A percentile compares a stretch with the other conserved stretches of the same genome.
Conservation (phyloP, 2,329 filamentous ascomycete genomes). For the Fusarium sp. region DNA sequence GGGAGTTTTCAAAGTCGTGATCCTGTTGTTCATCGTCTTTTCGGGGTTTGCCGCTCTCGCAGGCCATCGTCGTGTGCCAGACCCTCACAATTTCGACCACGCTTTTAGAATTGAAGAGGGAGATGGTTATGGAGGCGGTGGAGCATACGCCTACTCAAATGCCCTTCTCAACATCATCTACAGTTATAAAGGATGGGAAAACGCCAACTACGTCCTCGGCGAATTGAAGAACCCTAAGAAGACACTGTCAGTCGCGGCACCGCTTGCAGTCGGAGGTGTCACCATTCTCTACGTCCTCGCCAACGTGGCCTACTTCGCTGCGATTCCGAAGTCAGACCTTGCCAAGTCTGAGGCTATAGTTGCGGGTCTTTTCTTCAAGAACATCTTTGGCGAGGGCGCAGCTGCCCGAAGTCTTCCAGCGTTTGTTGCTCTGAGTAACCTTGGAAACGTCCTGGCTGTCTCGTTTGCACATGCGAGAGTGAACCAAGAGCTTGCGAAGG, state of each 20-base stretch:
- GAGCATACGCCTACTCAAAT: slow-evolving; percentile 67
- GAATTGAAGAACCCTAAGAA: slow-evolving; percentile 68
- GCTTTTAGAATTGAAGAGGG: slow-evolving; percentile 63
- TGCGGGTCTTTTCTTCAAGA: slow-evolving; percentile 71
- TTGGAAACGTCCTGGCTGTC: slow-evolving; percentile 73
- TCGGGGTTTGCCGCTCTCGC: slow-evolving; percentile 70
- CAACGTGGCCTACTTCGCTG: slow-evolving; percentile 75
- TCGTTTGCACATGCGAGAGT: slow-evolving; percentile 70
- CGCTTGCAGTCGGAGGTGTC: slow-evolving; percentile 68
- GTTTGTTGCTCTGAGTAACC: slow-evolving; percentile 71
- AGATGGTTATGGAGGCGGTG: slow-evolving; percentile 61
- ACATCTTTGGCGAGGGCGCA: slow-evolving; percentile 70
- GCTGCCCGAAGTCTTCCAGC: slow-evolving; percentile 63
- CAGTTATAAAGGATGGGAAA: slow-evolving; percentile 74
- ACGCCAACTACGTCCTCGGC: slow-evolving; percentile 71
- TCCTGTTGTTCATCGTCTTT: slow-evolving; percentile 70
- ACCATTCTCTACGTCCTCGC: slow-evolving; percentile 73
- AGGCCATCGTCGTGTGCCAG: slow-evolving; percentile 61
- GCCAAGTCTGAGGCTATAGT: slow-evolving; percentile 71
- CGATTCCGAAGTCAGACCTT: slow-evolving; percentile 69
- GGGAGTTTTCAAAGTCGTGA: slow-evolving; percentile 70
- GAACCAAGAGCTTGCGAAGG: slow-evolving; percentile 77
- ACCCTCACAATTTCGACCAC: slow-evolving; percentile 70
- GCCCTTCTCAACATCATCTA: slow-evolving; percentile 71
- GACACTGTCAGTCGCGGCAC: slow-evolving; percentile 68